Conservation (phyloP, 192 early-diverging fungal species). For the Backusella westeae region DNA sequence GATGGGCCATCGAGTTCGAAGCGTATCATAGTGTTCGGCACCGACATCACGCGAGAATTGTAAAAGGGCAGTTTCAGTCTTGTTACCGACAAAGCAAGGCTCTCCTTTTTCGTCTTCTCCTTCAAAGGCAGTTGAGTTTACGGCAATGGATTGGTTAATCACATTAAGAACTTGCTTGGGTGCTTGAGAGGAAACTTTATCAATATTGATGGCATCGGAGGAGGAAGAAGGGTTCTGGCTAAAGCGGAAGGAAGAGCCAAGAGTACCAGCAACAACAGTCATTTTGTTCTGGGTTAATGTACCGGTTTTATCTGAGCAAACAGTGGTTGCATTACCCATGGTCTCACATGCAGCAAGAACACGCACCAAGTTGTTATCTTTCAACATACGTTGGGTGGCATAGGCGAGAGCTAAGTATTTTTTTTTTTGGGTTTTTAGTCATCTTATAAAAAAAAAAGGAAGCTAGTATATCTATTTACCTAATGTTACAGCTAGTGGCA, state of each 20-base stretch:
- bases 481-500: constrained; percentile 96
- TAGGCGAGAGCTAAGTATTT: constrained; percentile 72
- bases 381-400: constrained; percentile 93
- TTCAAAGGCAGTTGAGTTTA: constrained; percentile 83
- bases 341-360: constrained; percentile 97
- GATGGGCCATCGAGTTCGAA: constrained; percentile 60
- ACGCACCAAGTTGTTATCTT: constrained; percentile 97
- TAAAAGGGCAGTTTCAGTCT: constrained; percentile 93
- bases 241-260: constrained; percentile 70
- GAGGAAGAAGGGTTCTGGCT: constrained; percentile 36
- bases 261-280: constrained; percentile 89
- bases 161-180: constrained; percentile 44
- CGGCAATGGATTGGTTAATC: constrained; percentile 71
- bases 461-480: constrained; percentile 20
- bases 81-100: constrained; percentile 78
- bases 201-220: constrained; percentile 44
- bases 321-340: constrained; percentile 97
- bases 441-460: neutral
- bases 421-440: neutral
- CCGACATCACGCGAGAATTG: constrained; percentile 70
- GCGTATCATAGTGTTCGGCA: constrained; percentile 57
- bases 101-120: constrained; percentile 51
- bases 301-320: constrained; percentile 99
- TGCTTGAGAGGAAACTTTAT: constrained; percentile 32
- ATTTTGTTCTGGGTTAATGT: constrained; percentile 97